A percentile compares a stretch with the other conserved stretches of the same genome.
Evolutionary conservation across 202 grass and related monocot genomes (phyloP).

Genomic region (Bolboschoenoplectus hybrid): DNA sequence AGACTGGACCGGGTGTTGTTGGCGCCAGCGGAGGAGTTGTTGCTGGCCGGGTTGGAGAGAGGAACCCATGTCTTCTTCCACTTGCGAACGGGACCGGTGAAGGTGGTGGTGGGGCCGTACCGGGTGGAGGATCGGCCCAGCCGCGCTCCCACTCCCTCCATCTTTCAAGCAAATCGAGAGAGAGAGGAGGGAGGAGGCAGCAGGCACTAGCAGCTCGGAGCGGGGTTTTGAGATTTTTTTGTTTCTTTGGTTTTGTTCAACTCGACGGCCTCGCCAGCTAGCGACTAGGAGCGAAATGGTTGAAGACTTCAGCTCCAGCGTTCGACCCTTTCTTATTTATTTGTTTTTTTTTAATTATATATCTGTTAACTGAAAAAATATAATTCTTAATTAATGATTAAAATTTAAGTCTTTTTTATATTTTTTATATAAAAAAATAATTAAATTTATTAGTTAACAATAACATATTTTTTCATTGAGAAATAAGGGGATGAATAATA

Average conservation of each 20-base stretch:
- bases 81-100: constrained; percentile 84
- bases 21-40: constrained; percentile 3
- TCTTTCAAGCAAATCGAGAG: constrained; percentile 8
- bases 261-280: not conserved
- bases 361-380: no score
- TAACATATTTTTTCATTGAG: no score
- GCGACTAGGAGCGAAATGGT: not conserved
- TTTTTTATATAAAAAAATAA: no score
- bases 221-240: not conserved
- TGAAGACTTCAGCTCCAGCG: no score
- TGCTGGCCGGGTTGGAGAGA: constrained; percentile 46
- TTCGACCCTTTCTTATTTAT: no score
- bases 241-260: not conserved
- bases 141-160: constrained; percentile 69
- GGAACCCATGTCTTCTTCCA: constrained; percentile 89
- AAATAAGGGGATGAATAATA: no score
- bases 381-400: no score
- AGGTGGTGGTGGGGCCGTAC: constrained; percentile 77
- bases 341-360: no score
- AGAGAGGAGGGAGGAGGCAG: not conserved
- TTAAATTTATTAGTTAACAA: no score
- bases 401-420: no score
- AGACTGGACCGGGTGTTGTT: constrained; percentile 31
- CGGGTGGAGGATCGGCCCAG: constrained; percentile 85
- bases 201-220: not conserved